phyloP scores from a whole-genome alignment of 176 grass and related monocot species.

The Chloris gayana region DNA sequence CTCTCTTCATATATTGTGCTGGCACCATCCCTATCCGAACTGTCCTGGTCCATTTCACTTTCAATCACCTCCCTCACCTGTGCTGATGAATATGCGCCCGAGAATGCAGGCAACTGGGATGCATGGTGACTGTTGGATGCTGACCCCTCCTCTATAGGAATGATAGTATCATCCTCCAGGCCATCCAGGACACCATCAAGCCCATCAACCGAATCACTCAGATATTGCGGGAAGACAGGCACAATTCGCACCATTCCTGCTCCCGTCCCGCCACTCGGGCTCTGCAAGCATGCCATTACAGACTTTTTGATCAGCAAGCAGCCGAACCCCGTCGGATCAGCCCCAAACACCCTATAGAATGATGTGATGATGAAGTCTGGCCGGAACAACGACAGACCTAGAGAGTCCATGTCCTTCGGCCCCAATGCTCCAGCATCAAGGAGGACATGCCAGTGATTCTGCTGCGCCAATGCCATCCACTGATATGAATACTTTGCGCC shows the following conservation, averaged over 20 bases:
- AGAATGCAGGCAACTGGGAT: slow-evolving; percentile 85
- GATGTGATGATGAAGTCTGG: slow-evolving; percentile 99
- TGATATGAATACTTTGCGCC: slow-evolving; percentile 97
- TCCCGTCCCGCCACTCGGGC: slow-evolving; percentile 63
- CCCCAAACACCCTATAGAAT: slow-evolving; percentile 93
- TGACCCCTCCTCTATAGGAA: slow-evolving; percentile 58
- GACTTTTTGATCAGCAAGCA: slow-evolving; percentile 99
- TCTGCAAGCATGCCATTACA: slow-evolving; percentile 82
- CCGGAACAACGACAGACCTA: slow-evolving; percentile 87
- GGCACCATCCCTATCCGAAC: slow-evolving; percentile 84
- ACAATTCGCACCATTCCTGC: slow-evolving; percentile 88
- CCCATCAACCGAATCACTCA: slow-evolving; percentile 86
- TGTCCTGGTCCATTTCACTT: slow-evolving; percentile 86
- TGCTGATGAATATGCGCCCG: slow-evolving; percentile 83
- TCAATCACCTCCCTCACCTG: slow-evolving; percentile 93
- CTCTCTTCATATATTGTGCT: slow-evolving; percentile 99
- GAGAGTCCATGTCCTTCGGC: slow-evolving; percentile 97
- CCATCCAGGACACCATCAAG: slow-evolving; percentile 74
- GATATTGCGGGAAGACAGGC: slow-evolving; percentile 87
- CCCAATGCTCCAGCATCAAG: slow-evolving; percentile 94
- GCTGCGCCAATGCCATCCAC: slow-evolving; percentile 99
- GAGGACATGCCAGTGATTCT: slow-evolving; percentile 98
- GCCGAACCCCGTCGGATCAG: slow-evolving; percentile 91
- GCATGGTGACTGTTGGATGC: slow-evolving; percentile 52
- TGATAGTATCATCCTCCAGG: slow-evolving; percentile 77